These are phyloP conservation scores for Tilletia indica DNA, from an alignment of 1,284 basidiomycete genomes.

Conservation along the genomic window DNA sequence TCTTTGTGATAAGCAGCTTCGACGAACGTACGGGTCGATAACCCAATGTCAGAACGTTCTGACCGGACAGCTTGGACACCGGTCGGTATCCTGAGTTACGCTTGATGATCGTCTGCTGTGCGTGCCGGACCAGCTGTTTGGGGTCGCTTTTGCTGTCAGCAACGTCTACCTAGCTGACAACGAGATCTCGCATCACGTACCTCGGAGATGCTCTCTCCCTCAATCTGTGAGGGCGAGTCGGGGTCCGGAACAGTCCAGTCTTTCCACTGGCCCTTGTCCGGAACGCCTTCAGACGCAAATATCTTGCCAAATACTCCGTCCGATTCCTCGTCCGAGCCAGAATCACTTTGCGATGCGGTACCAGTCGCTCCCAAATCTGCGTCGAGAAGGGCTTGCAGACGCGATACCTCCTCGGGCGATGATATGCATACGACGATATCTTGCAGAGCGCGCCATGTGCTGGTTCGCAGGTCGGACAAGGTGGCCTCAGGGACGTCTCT, in stretches of 20 bases:
- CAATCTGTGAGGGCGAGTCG: neutral
- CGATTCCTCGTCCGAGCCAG: neutral
- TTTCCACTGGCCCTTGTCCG: neutral
- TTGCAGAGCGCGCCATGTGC: neutral
- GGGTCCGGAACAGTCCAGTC: neutral
- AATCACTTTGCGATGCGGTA: neutral
- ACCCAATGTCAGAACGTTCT: constrained; percentile 67
- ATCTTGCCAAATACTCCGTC: neutral
- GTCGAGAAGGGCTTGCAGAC: neutral
- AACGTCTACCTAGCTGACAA: neutral
- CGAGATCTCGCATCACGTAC: neutral
- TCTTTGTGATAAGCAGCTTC: neutral
- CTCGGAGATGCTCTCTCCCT: constrained; percentile 14
- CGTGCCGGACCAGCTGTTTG: constrained; percentile 16
- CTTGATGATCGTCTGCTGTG: constrained; percentile 19
- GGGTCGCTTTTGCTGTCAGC: neutral
- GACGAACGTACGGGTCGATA: constrained; percentile 62
- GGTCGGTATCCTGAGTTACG: neutral
- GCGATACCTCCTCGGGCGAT: neutral
- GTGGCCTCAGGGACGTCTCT: neutral
- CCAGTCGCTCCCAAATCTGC: neutral
- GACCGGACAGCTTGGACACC: constrained; percentile 17
- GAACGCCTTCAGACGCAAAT: neutral
- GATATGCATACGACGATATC: constrained; percentile 4
- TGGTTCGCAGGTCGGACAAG: no score